Percentiles rank a stretch among this genome's conserved stretches.
Evolutionary conservation across 2,329 filamentous ascomycete species (phyloP).

Genomic region (Hirsutella minnesotensis): DNA sequence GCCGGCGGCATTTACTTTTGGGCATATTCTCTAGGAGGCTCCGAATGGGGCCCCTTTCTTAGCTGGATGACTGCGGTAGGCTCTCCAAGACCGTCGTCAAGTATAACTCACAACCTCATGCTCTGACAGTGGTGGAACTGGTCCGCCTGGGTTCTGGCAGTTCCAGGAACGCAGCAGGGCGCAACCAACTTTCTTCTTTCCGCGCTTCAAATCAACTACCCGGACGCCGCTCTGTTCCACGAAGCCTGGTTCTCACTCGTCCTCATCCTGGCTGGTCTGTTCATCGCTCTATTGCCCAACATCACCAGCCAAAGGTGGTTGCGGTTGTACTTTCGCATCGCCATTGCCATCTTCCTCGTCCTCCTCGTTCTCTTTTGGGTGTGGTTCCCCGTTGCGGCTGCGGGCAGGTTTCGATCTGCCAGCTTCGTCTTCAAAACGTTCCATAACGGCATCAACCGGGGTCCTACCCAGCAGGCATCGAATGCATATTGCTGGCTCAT

Average conservation of each 20-base stretch:
- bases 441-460: neutral
- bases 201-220: constrained; percentile 3
- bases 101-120: neutral
- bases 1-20: constrained; percentile 4
- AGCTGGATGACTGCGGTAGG: constrained; percentile 4
- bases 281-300: constrained; percentile 3
- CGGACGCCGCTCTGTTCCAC: neutral
- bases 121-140: constrained; percentile 4
- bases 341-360: constrained; percentile 3
- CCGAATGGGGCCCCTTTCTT: constrained; percentile 3
- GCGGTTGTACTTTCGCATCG: constrained; percentile 4
- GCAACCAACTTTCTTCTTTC: constrained; percentile 5
- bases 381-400: neutral
- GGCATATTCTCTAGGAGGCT: constrained; percentile 1
- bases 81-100: neutral
- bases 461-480: neutral
- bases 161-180: constrained; percentile 2
- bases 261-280: neutral
- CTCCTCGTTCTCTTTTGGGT: constrained; percentile 1
- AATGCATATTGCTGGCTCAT: constrained; percentile 1
- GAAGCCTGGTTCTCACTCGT: constrained; percentile 2
- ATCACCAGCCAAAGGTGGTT: constrained; percentile 1
- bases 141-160: constrained; percentile 1
- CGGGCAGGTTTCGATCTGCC: neutral
- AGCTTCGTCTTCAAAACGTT: constrained; percentile 1